phyloP scores from a whole-genome alignment of 2,329 filamentous ascomycete species.

The Monilinia polystroma region DNA sequence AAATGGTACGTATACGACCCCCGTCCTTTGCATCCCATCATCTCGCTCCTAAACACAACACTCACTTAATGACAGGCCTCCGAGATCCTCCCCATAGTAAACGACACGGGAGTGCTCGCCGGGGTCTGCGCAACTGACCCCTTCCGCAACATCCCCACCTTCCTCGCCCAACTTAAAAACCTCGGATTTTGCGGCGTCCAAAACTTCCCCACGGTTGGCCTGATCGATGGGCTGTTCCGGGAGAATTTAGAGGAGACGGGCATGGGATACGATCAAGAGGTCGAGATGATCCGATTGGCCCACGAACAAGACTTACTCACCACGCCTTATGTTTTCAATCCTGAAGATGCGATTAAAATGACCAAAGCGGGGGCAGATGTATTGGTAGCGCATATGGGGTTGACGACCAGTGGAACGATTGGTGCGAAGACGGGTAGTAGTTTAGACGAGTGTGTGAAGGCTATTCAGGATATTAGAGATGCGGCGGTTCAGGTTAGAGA shows the following conservation, averaged over 20 bases:
- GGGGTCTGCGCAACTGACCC: conserved; percentile 72
- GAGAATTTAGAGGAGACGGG: conserved; percentile 68
- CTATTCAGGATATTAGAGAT: conserved; percentile 64
- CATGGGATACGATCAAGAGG: conserved; percentile 66
- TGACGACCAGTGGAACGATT: conserved; percentile 64
- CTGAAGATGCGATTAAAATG: conserved; percentile 62
- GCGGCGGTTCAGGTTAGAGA: conserved; percentile 54
- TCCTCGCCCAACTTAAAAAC: conserved; percentile 58
- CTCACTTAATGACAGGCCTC: conserved; percentile 44
- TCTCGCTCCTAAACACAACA: not conserved
- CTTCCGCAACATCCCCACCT: conserved; percentile 60
- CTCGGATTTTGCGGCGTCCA: conserved; percentile 69
- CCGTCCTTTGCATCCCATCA: no score
- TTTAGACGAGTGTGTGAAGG: conserved; percentile 61
- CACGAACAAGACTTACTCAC: conserved; percentile 61
- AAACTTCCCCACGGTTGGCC: conserved; percentile 71
- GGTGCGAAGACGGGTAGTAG: conserved; percentile 60
- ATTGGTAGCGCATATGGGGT: conserved; percentile 66
- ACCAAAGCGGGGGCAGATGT: conserved; percentile 63
- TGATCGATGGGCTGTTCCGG: conserved; percentile 68
- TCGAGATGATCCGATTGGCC: conserved; percentile 64
- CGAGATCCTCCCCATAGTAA: conserved; percentile 65
- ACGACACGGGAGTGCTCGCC: conserved; percentile 63
- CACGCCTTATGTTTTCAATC: conserved; percentile 68
- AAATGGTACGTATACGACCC: conserved; percentile 49